Base-by-base conservation (phyloP, 345 rosid genomes). In the Eucalyptus viminalis region DNA sequence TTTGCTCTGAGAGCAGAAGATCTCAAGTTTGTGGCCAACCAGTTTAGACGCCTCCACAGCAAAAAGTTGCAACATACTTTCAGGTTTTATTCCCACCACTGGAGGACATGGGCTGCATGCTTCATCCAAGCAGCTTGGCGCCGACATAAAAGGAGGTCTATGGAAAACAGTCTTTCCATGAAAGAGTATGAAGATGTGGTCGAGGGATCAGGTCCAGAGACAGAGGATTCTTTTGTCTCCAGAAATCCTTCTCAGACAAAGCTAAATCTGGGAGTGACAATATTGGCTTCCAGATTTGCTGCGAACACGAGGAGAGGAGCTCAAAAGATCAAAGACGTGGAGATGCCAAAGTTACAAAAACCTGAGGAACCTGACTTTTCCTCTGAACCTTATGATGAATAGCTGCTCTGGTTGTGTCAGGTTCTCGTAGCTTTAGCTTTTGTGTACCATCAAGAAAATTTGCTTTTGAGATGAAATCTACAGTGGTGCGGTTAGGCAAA, bases 71-170 rank as follows among this genome's bases (percentile, higher is more conserved):
- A 97, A 86, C 99, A 97, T 89, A 96, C 99, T 3, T 96, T 97
- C 90, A 93, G 98, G 72, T 97, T 96, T 86, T 95, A 97, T 91
- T 97, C 99, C 85, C 94, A 97, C 90, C 99, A 97, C 87, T 97
- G 99, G 99, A 95, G 99, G 91, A 96, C 97, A 83, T 97, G 99
- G 99, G 99, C 96, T 31, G 97, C 98, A 53, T 97, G 99, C 91
- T 97, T 97, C 90, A 96, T 97, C 89, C 99, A 97, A 91, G 98
- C 98, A 3, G 98, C 99, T 54, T 97, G 99, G 99, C 94, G 93
- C 11, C 93, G 97, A 49, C 90, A 95, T 91, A 96, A 93, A 92
- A 96, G 93, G 93, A 93, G 97, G 92, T 89, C 72, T 89, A 92
- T 93, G 91, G 96, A 93, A 65, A 90, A 89, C 90, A 89, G 87